A percentile compares a stretch with the other conserved stretches of the same genome.
Evolutionary conservation across 148 eudicot genomes (phyloP).

Genomic region (Nyssa sinensis): DNA sequence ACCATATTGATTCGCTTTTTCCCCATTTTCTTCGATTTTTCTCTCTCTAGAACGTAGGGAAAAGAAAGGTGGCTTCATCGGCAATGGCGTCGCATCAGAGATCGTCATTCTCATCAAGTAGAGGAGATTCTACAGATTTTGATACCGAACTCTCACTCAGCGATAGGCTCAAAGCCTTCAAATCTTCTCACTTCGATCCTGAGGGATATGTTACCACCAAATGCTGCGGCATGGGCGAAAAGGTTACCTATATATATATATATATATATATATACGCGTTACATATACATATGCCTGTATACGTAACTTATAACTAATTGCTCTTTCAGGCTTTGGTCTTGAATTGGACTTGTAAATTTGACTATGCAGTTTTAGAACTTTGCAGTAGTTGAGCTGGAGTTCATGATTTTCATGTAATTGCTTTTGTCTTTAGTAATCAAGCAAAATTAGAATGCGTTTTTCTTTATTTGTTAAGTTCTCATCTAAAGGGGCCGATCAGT

Average conservation of each 20-base stretch:
- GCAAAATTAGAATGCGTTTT: background rate
- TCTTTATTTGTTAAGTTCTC: too few species aligned
- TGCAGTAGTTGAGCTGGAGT: background rate
- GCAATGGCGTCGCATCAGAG: slow-evolving; percentile 8
- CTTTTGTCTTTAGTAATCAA: background rate
- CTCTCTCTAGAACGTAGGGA: background rate
- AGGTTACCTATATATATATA: slow-evolving; percentile 31
- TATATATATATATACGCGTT: background rate
- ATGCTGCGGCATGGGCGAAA: slow-evolving; percentile 70
- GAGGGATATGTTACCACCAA: slow-evolving; percentile 57
- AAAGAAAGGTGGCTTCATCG: background rate
- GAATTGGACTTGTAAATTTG: background rate
- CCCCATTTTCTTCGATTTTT: background rate
- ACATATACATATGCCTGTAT: too few species aligned
- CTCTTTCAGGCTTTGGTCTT: background rate
- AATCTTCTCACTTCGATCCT: slow-evolving; percentile 59
- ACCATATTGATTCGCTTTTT: background rate
- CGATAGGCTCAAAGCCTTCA: slow-evolving; percentile 76
- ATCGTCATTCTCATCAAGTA: slow-evolving; percentile 36
- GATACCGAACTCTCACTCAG: slow-evolving; percentile 59
- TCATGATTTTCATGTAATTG: background rate
- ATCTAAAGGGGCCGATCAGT: background rate
- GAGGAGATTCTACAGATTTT: slow-evolving; percentile 55
- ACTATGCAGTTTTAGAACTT: background rate
- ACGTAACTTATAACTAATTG: background rate